Base-by-base conservation (phyloP, 202 grass and related monocot species). In the Miscanthus sacchariflorus region DNA sequence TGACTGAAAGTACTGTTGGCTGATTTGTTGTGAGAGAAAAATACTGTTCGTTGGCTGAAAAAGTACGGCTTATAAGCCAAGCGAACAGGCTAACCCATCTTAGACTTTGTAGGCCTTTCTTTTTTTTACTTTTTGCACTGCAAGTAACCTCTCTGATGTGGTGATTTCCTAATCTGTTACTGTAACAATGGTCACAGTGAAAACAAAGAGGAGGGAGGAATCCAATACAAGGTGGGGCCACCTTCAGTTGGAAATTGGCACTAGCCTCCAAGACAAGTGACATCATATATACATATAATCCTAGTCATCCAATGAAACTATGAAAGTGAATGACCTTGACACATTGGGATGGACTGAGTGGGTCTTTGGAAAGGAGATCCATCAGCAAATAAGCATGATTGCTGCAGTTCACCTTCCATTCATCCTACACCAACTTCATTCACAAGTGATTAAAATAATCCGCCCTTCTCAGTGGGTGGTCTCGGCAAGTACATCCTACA, bases 191-290 rank as follows among this genome's bases (percentile, higher is more conserved):
- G 85, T 33, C 45, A 75, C 8, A 19, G 73, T 75, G 85, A 52
- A 63, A 83, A 58, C 74, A 5, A 48, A 5, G 33, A 13, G 56
- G 21, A 40, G 54, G 42, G 28, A 75, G 15, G 86, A 76, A 89
- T 80, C 82, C 79, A 66, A 88, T 86, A 72, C 33, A 80, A 73
- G 69, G 78, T 58, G 86, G 85, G 82, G 30, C 75, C 88, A 85
- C 66, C 67, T 82, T 9, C 80, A 68, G 27, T 30, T 68, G 84
- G 65, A 82, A 82, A 84, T 81, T 70, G 33, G 66, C 52, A 67
- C 70, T 56, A 54, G 66, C 24, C 65, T 78, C 86, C 69, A 80
- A 49, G 70, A 76, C 61, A 90, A 17, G 35, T 87, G 79, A 83
- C 87, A 86, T 40, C 71, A 42, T 49, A 72, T 81, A 77, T 64